Evolutionary conservation across 2,329 filamentous ascomycete species (phyloP), one percentile per base, ranked within the genome.

Genomic region (Nectriaceae sp.): DNA sequence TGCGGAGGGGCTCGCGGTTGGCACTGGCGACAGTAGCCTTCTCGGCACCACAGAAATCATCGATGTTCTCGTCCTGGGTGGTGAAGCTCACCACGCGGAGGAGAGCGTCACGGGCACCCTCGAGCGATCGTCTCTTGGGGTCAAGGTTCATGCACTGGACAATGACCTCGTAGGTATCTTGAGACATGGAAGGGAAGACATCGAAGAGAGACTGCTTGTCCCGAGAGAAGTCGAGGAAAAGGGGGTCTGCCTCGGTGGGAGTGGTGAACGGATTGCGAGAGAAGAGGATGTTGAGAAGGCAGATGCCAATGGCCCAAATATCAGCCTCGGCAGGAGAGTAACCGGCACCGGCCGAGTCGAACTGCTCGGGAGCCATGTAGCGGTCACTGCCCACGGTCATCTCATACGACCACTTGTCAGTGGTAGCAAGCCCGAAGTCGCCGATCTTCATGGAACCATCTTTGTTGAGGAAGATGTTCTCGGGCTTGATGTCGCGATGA

Each of bases 361-460:
- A 97, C 71, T 99, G 94, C 73, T 99, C 94, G 4, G 94, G 94
- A 47, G 94, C 92, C 94, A 99, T 99, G 75, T 99, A 99, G 47
- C 94, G 90, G 68, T 99, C 94, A 68, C 94, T 97, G 57, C 94
- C 94, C 40, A 99, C 94, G 53, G 89, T 94, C 55, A 88, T 87
- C 76, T 99, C 94, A 62, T 88, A 88, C 20, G 90, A 95, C 91
- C 90, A 96, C 60, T 85, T 79, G 53, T 96, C 90, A 5, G 85
- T 89, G 11, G 93, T 97, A 43, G 92, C 92, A 54, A 99, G 79
- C 46, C 94, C 94, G 68, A 97, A 96, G 71, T 99, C 94, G 64
- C 94, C 94, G 29, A 99, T 84, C 75, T 99, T 99, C 88, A 97
- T 89, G 33, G 87, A 81, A 45, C 93, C 93, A 59, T 87, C 83